phyloP scores from a whole-genome alignment of 2,329 filamentous ascomycete genomes.

The Biscogniauxia mediterranea region DNA sequence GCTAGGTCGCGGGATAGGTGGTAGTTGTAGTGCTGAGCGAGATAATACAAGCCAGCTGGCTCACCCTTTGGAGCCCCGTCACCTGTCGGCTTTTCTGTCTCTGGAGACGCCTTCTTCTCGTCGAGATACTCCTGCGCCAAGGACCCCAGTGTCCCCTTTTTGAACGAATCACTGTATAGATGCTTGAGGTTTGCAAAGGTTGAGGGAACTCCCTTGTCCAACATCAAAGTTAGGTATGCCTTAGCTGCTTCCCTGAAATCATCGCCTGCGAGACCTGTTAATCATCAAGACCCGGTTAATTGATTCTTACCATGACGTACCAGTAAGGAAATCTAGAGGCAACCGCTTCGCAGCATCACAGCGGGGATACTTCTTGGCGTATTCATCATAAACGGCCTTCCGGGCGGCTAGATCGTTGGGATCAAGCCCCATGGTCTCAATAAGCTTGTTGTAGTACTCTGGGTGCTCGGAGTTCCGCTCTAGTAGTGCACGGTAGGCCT shows the following conservation, averaged over 20 bases:
- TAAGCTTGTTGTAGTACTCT: constrained; percentile 78
- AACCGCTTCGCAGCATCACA: constrained; percentile 83
- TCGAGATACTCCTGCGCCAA: constrained; percentile 77
- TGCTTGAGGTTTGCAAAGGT: constrained; percentile 97
- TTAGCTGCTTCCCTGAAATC: constrained; percentile 77
- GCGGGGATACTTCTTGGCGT: constrained; percentile 76
- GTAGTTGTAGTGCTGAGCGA: constrained; percentile 97
- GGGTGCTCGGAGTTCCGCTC: constrained; percentile 87
- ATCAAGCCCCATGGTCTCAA: constrained; percentile 64
- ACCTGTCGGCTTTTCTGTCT: constrained; percentile 43
- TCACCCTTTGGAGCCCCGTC: constrained; percentile 58
- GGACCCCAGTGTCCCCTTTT: constrained; percentile 72
- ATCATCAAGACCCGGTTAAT: not conserved
- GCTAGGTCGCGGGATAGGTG: constrained; percentile 77
- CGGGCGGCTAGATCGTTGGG: constrained; percentile 59
- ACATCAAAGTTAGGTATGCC: constrained; percentile 76
- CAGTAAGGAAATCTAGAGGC: constrained; percentile 84
- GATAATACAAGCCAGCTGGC: constrained; percentile 83
- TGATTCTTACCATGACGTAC: constrained; percentile 38
- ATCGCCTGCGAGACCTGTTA: constrained; percentile 52
- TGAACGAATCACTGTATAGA: constrained; percentile 74
- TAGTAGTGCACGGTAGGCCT: constrained; percentile 76
- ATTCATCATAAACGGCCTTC: constrained; percentile 77
- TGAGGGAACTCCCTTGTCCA: constrained; percentile 90
- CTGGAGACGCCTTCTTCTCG: constrained; percentile 43